Base-by-base conservation (phyloP, 2,329 filamentous ascomycete genomes). In the Phaeomoniella chlamydospora region DNA sequence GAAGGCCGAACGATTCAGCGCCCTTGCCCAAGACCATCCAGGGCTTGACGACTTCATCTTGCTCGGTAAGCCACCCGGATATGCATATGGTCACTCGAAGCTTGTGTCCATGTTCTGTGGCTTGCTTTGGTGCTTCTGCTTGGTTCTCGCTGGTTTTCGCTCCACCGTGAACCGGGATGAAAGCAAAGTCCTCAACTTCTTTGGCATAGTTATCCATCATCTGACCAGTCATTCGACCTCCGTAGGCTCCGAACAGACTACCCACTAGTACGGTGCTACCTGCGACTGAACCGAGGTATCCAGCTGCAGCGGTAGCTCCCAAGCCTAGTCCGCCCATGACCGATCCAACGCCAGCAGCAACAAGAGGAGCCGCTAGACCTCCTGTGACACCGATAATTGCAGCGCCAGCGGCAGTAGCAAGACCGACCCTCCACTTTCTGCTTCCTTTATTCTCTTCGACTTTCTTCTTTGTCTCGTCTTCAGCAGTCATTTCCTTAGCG, bases 211-310 rank as follows among this genome's bases (percentile, higher is more conserved):
- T 68, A 44, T 94, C 84, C 68, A 94, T 81, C 67, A 87, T 84
- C 53, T 86, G 79, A 36, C 77, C 75, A 0, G 81, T 82, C 68
- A 93, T 87, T 22, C 78, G 74, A 1, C 79, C 77, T 31, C 82
- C 82, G 51, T 92, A 94, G n/a, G 90, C 83, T 5, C 90, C 90
- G 50, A 96, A 94, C 29, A 96, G 62, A 26, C 80, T 75, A 12
- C 87, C 88, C 18, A 94, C 79, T 30, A 86, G 65, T 12, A 90
- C 71, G 4, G 78, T 74, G 42, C 80, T 90, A 26, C 87, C 78
- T 2, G 85, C 80, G 49, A 94, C 67, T 13, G 77, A 70, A 9
- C 87, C 88, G 1, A 96, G 63, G 36, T 94, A 74, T 1, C 76
- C 76, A 14, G 86, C 84, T 9, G 84, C 80, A 15, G 78, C 76